phyloP scores from a whole-genome alignment of 2,329 filamentous ascomycete species.

The Niveomyces coronatus region DNA sequence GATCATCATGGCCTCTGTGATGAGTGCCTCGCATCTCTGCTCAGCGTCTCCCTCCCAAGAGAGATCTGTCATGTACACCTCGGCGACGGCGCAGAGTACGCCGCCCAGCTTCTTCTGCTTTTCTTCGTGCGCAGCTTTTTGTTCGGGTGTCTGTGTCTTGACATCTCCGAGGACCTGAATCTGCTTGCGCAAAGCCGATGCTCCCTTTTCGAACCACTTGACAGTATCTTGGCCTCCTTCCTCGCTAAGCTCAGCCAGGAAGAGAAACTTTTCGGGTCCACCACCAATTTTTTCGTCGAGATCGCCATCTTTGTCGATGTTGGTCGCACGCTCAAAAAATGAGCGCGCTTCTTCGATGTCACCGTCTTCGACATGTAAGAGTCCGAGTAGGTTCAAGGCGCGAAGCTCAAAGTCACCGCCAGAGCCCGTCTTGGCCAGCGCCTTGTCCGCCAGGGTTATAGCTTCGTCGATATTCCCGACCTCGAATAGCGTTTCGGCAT shows the following conservation, averaged over 20 bases:
- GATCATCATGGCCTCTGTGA: slow-evolving; percentile 83
- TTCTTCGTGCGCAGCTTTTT: slow-evolving; percentile 43
- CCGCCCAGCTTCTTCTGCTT: slow-evolving; percentile 76
- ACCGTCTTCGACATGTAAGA: slow-evolving; percentile 73
- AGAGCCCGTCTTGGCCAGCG: slow-evolving; percentile 32
- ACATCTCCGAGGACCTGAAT: slow-evolving; percentile 52
- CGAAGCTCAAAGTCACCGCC: slow-evolving; percentile 46
- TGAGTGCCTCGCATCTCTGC: slow-evolving; percentile 71
- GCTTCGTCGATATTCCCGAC: slow-evolving; percentile 33
- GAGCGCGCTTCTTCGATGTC: slow-evolving; percentile 65
- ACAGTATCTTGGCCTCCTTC: slow-evolving; percentile 58
- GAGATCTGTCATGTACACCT: slow-evolving; percentile 98
- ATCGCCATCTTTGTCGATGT: slow-evolving; percentile 65
- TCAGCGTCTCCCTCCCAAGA: slow-evolving; percentile 91
- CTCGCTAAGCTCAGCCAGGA: slow-evolving; percentile 81
- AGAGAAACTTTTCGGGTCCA: slow-evolving; percentile 88
- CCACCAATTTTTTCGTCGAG: slow-evolving; percentile 63
- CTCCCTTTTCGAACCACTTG: slow-evolving; percentile 59
- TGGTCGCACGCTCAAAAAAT: slow-evolving; percentile 63
- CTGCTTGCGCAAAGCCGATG: slow-evolving; percentile 59
- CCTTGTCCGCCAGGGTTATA: slow-evolving; percentile 29
- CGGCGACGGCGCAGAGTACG: slow-evolving; percentile 85
- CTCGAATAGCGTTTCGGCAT: slow-evolving; percentile 32
- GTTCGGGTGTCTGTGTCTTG: slow-evolving; percentile 25
- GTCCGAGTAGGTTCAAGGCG: slow-evolving; percentile 66